These are phyloP conservation scores for Tirmania nivea DNA, from an alignment of 495 filamentous ascomycete genomes.

Conservation along the genomic window DNA sequence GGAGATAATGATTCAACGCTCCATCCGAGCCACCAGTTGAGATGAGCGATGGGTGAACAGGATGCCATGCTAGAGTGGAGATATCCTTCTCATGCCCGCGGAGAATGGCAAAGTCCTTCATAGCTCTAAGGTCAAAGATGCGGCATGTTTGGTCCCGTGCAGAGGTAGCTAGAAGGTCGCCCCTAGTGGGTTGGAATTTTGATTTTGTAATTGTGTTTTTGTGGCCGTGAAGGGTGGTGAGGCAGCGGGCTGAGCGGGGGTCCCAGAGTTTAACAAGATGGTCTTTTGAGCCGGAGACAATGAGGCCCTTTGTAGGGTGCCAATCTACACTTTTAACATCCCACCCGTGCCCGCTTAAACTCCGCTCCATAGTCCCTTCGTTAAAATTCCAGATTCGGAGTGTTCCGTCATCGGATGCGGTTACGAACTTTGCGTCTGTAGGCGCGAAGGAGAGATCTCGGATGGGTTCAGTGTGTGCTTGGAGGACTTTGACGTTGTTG, in stretches of 20 bases:
- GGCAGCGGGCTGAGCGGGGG: constrained; percentile 63
- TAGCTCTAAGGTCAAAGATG: constrained; percentile 89
- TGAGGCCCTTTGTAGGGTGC: constrained; percentile 85
- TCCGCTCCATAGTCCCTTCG: constrained; percentile 56
- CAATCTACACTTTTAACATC: constrained; percentile 91
- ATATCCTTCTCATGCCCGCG: constrained; percentile 89
- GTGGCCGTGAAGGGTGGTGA: constrained; percentile 91
- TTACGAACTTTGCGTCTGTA: constrained; percentile 85
- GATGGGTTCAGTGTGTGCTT: constrained; percentile 74
- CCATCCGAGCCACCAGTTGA: constrained; percentile 80
- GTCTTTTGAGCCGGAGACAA: constrained; percentile 94
- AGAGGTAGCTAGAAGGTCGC: constrained; percentile 68
- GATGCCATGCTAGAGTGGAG: constrained; percentile 83
- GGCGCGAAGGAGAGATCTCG: constrained; percentile 76
- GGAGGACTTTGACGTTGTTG: constrained; percentile 90
- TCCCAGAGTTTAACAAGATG: constrained; percentile 97
- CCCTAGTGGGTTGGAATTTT: constrained; percentile 61
- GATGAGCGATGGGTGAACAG: constrained; percentile 67
- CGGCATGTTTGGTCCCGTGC: constrained; percentile 80
- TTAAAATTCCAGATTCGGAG: constrained; percentile 95
- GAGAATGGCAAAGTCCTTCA: constrained; percentile 85
- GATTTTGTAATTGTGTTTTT: constrained; percentile 90
- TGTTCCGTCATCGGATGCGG: constrained; percentile 78
- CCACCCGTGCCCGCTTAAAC: constrained; percentile 78
- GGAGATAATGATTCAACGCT: constrained; percentile 70